Percentiles rank a stretch among this genome's conserved stretches.
These are phyloP conservation scores for Vicia faba DNA, from an alignment of 306 rosid species.

Conservation along the genomic window DNA sequence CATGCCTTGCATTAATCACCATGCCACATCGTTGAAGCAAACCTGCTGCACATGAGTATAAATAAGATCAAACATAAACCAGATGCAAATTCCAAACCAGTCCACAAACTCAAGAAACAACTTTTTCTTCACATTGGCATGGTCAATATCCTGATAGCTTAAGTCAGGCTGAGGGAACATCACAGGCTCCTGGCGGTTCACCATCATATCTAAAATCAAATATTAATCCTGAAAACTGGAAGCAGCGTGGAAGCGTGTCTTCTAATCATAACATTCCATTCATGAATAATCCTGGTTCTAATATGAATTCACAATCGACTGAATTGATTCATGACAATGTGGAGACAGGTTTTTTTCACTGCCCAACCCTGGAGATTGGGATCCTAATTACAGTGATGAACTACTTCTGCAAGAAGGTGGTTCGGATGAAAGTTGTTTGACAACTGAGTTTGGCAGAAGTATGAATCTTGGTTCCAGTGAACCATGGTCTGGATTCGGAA, in stretches of 20 bases:
- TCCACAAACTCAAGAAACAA: too few species aligned
- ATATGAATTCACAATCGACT: constrained; percentile 49
- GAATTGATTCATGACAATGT: constrained; percentile 60
- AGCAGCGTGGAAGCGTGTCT: constrained; percentile 64
- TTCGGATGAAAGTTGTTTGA: too few species aligned
- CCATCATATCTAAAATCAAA: constrained; percentile 67
- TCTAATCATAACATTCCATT: constrained; percentile 59
- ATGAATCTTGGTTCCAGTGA: too few species aligned
- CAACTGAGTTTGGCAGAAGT: too few species aligned
- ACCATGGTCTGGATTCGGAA: too few species aligned
- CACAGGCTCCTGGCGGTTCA: constrained; percentile 67
- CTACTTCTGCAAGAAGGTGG: too few species aligned
- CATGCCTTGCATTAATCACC: too few species aligned
- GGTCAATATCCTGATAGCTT: constrained; percentile 68
- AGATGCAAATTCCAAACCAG: too few species aligned
- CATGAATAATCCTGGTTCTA: constrained; percentile 50
- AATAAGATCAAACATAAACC: too few species aligned
- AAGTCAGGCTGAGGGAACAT: constrained; percentile 68
- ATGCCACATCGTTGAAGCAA: too few species aligned
- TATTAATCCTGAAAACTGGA: constrained; percentile 69
- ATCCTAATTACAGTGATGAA: constrained; percentile 97
- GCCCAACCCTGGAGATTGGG: constrained; percentile 99
- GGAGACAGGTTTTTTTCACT: constrained; percentile 56
- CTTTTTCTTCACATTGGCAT: too few species aligned
- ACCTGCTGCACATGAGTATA: too few species aligned